Evolutionary conservation across 257 asterid genomes (phyloP), one percentile per base, ranked within the genome.

Genomic region (Ocimum tenuiflorum): DNA sequence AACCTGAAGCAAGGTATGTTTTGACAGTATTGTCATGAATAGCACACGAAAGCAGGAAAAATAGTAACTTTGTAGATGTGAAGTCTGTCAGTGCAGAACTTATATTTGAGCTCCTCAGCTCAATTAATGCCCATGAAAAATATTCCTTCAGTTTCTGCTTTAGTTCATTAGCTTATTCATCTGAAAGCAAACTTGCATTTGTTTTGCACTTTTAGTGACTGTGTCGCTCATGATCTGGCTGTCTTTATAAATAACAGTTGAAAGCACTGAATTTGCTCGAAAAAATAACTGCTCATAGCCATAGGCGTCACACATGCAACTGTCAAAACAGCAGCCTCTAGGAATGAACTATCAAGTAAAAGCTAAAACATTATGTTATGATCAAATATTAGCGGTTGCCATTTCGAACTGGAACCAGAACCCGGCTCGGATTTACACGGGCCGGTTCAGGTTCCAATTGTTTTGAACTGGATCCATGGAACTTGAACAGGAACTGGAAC

Each of bases 321-420:
- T 48, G 27, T 23, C 20, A 17, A 50, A 49, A 41, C 15, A 5
- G 47, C 47, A 10, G 47, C 5, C 6, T 41, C 15, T 41, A 12
- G 15, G 47, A 10, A 49, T 20, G 31, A 14, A 65, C 47, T 18
- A 35, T 64, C 19, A 19, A 6, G 17, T 19, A 8, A 3, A 60
- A 60, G 50, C 74, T 61, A 35, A 29, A 52, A 43, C 43, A 27
- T 65, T n/a, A n/a, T n/a, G n/a, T n/a, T n/a, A n/a, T n/a, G n/a
- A n/a, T n/a, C n/a, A n/a, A n/a, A n/a, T n/a, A n/a, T n/a, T n/a
- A n/a, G n/a, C n/a, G n/a, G n/a, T n/a, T n/a, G n/a, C n/a, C n/a
- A n/a, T n/a, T n/a, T n/a, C n/a, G n/a, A n/a, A n/a, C n/a, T n/a
- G n/a, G n/a, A n/a, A n/a, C n/a, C n/a, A n/a, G n/a, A n/a, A n/a